A percentile compares a stretch with the other conserved stretches of the same genome.
Evolutionary conservation across 768 basidiomycete species (phyloP).

Genomic region (Xerocomus potaroensis): DNA sequence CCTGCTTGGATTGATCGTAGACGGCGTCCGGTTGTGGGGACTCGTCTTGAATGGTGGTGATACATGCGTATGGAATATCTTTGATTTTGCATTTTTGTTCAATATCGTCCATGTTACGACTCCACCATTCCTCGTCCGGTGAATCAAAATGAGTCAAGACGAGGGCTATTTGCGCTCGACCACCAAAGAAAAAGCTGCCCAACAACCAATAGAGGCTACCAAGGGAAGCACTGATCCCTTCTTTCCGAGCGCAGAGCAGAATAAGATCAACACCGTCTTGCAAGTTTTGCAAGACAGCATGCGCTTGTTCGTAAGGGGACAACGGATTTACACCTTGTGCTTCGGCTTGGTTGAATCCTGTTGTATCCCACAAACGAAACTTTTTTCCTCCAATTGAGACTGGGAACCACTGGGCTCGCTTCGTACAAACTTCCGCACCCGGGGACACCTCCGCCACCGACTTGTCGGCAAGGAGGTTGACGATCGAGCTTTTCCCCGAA

Average conservation of each 20-base stretch:
- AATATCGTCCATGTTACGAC: conserved; percentile 22
- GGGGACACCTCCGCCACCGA: conserved; percentile 28
- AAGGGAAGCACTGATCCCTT: conserved; percentile 33
- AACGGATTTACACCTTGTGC: conserved; percentile 10
- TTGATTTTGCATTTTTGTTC: conserved; percentile 14
- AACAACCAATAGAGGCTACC: conserved; percentile 37
- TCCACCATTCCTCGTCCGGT: conserved; percentile 38
- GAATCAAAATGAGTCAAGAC: conserved; percentile 38
- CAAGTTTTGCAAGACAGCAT: conserved; percentile 32
- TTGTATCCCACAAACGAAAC: conserved; percentile 33
- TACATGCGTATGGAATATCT: conserved; percentile 11
- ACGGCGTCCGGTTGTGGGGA: not conserved
- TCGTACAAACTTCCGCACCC: conserved; percentile 33
- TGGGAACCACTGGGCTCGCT: conserved; percentile 20
- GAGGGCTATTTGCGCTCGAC: conserved; percentile 34
- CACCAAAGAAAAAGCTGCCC: conserved; percentile 35
- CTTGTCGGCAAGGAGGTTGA: conserved; percentile 27
- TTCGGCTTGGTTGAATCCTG: conserved; percentile 29
- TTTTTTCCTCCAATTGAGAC: conserved; percentile 15
- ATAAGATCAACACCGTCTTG: conserved; percentile 37
- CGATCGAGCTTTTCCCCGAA: conserved; percentile 29
- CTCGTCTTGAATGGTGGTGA: conserved; percentile 15
- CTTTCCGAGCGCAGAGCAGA: conserved; percentile 37
- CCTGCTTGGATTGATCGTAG: conserved; percentile 13
- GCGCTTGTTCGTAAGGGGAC: conserved; percentile 27